phyloP scores from a whole-genome alignment of 805 yeast genomes.

The Metschnikowia borealis region DNA sequence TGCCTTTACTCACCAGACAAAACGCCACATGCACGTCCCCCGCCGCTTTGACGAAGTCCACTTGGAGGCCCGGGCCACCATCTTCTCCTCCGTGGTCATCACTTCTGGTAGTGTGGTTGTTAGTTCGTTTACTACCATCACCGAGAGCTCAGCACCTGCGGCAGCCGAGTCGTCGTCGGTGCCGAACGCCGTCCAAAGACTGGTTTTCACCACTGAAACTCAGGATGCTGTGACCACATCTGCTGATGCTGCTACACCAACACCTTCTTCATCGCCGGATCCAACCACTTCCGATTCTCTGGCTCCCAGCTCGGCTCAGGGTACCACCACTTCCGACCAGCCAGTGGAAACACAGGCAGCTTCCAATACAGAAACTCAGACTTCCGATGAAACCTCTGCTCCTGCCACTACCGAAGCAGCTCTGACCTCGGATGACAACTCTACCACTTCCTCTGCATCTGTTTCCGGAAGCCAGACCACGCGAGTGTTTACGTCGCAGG shows the following conservation, averaged over 20 bases:
- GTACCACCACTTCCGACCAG: not conserved
- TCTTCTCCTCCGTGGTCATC: not conserved
- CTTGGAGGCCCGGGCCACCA: slow-evolving; percentile 1
- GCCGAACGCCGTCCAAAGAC: not conserved
- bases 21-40: not conserved
- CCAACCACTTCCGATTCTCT: too few relatives aligned
- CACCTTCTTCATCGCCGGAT: too few relatives aligned
- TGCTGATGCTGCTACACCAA: too few relatives aligned
- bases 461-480: slow-evolving; percentile 21
- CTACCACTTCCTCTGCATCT: not conserved
- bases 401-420: too few relatives aligned
- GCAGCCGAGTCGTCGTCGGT: not conserved
- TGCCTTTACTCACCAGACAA: not conserved
- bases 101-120: not conserved
- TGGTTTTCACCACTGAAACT: not conserved
- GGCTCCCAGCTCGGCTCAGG: not conserved
- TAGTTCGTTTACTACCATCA: not conserved
- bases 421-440: not conserved
- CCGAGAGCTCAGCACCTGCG: not conserved
- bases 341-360: too few relatives aligned
- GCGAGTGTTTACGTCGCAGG: slow-evolving; percentile 24
- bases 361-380: not conserved
- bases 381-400: not conserved
- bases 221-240: not conserved
- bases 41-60: not conserved